Percentiles rank a stretch among this genome's conserved stretches.
phyloP scores from a whole-genome alignment of 1,139 yeast genomes.

The Nakaseomyces glabratus region DNA sequence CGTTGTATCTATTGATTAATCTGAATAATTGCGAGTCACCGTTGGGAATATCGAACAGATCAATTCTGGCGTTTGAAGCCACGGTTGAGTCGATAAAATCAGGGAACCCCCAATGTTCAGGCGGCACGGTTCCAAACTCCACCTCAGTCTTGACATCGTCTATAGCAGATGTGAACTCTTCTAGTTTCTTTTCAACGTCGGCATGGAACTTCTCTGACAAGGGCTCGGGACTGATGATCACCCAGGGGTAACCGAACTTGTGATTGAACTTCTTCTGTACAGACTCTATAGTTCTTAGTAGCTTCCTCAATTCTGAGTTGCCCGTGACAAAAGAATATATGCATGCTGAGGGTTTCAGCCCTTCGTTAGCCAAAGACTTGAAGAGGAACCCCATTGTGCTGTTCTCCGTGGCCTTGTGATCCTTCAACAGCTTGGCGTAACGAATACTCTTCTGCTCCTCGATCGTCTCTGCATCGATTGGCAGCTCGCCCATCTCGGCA shows the following conservation, averaged over 20 bases:
- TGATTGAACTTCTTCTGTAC: constrained; percentile 67
- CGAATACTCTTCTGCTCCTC: neutral
- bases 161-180: neutral
- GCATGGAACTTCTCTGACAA: constrained; percentile 40
- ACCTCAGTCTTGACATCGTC: constrained; percentile 7
- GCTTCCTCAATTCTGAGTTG: constrained; percentile 52
- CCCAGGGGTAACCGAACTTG: constrained; percentile 62
- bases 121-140: constrained; percentile 13
- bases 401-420: neutral
- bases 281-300: constrained; percentile 50
- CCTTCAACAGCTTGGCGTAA: neutral
- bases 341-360: constrained; percentile 17
- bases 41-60: constrained; percentile 47
- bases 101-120: constrained; percentile 49
- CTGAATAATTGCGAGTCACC: constrained; percentile 59
- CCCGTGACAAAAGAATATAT: constrained; percentile 52
- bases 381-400: constrained; percentile 2
- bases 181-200: constrained; percentile 8
- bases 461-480: constrained; percentile 4
- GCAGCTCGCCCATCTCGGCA: neutral
- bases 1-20: constrained; percentile 85
- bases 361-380: constrained; percentile 5
- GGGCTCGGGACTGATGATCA: constrained; percentile 51
- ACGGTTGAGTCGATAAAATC: constrained; percentile 49
- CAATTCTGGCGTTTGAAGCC: constrained; percentile 44